Base-by-base conservation (phyloP, 768 basidiomycete species). In the Leucogyrophana mollusca region DNA sequence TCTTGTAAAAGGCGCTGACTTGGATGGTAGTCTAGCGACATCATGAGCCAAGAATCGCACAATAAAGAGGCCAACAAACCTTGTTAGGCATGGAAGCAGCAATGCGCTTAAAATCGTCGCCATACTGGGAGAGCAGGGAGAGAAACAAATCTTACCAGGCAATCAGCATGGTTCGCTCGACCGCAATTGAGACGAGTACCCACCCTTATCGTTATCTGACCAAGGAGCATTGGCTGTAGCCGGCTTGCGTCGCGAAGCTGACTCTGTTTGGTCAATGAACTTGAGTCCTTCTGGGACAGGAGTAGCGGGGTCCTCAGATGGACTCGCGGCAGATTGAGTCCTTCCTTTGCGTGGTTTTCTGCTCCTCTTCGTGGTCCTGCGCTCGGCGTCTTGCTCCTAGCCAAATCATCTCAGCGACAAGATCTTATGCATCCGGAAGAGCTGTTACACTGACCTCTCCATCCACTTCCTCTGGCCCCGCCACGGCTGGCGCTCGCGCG, bases 161-260 rank as follows among this genome's bases (percentile, higher is more conserved):
- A 54, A 43, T 62, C 49, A 34, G 50, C 40, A 35, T 30, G 13
- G 27, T 30, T 30, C 7, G 13, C 27, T 13, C 13, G 27, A 30
- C 13, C 13, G 13, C 27, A 30, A 30, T 30, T 30, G 27, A 30
- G 35, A 46, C 20, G 23, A n/a, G 35, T 40, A 64, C 74, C 55
- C 46, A 82, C 82, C 72, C 70, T 81, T 82, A 56, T 90, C 87
- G 27, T 81, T 78, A 8, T 79, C 78, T 3, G 80, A 78, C 85
- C 87, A 88, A 39, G 76, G 74, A 32, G 62, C 66, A 22, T 59
- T 49, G n/a, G 56, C 70, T 38, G 70, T 58, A 44, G 52, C 44
- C 45, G 48, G 60, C 58, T 59, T 62, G 45, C 57, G 56, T 22
- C 51, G 56, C 40, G 41, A 34, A 16, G 48, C 36, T 7, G 50